Percentiles rank a stretch among this genome's conserved stretches.
These are phyloP conservation scores for Erodium trifolium DNA, from an alignment of 441 rosid species.

Conservation along the genomic window DNA sequence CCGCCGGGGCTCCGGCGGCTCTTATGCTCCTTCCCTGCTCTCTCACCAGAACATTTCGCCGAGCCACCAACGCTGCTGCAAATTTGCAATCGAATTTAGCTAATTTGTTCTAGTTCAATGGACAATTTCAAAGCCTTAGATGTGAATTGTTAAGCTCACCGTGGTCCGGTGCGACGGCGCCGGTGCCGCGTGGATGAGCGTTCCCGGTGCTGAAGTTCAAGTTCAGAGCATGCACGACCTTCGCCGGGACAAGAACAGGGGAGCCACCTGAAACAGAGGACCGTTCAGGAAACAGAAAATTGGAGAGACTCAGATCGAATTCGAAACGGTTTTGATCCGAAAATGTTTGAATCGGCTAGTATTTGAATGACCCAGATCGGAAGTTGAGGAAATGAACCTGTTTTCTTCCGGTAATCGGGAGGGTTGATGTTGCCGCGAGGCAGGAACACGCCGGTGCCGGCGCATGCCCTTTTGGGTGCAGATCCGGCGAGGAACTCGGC, in stretches of 20 bases:
- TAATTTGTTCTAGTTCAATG: too few species aligned
- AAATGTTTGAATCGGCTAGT: too few species aligned
- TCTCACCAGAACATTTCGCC: neutral
- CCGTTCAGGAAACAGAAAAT: too few species aligned
- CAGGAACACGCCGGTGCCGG: conserved; percentile 88
- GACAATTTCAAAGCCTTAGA: too few species aligned
- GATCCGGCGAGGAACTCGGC: too few species aligned
- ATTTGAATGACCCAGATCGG: too few species aligned
- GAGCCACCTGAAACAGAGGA: conserved; percentile 29
- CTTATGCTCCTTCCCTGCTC: too few species aligned
- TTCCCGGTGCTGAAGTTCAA: conserved; percentile 21
- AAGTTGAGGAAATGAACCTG: conserved; percentile 26
- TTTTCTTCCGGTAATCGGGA: conserved; percentile 39
- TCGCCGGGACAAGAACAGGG: conserved; percentile 33
- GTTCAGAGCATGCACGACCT: conserved; percentile 46
- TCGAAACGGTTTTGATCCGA: too few species aligned
- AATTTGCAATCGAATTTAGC: too few species aligned
- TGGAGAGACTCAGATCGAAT: too few species aligned
- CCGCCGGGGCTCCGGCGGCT: neutral
- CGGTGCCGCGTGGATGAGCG: conserved; percentile 22
- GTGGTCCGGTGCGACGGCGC: conserved; percentile 25
- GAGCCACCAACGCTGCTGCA: neutral
- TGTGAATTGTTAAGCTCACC: conserved; percentile 25
- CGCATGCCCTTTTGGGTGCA: conserved; percentile 7
- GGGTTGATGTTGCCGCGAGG: conserved; percentile 34